Percentiles rank a stretch among this genome's conserved stretches.
These are phyloP conservation scores for Medicago ruthenica DNA, from an alignment of 306 rosid species.

Conservation along the genomic window DNA sequence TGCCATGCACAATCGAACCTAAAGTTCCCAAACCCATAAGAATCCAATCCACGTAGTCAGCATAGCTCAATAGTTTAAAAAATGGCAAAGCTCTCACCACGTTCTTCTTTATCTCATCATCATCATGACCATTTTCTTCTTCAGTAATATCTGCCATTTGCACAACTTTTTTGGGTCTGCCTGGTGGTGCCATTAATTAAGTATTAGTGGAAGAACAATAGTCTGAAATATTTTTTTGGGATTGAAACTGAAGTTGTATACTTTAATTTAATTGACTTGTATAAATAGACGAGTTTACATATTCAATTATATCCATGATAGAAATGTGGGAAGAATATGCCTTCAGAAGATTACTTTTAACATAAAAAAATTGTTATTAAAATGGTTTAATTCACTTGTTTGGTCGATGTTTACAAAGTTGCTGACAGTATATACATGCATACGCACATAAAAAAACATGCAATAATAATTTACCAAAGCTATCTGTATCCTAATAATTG, in stretches of 20 bases:
- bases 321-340: conserved; percentile 49
- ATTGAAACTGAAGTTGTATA: background rate
- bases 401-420: conserved; percentile 43
- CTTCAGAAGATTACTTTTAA: conserved; percentile 33
- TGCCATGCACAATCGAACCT: conserved; percentile 85
- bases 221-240: too few relatives aligned
- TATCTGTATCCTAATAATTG: background rate
- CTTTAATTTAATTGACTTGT: conserved; percentile 4
- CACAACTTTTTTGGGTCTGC: conserved; percentile 35
- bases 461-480: conserved; percentile 24
- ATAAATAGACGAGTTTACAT: background rate
- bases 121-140: conserved; percentile 5
- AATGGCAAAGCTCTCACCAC: conserved; percentile 46
- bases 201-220: too few relatives aligned
- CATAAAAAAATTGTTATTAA: background rate
- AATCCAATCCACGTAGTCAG: conserved; percentile 72
- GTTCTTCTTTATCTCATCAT: conserved; percentile 12
- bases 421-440: conserved; percentile 8
- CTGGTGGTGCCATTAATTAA: conserved; percentile 35
- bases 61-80: conserved; percentile 67
- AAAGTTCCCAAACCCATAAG: conserved; percentile 71
- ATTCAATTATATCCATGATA: conserved; percentile 26
- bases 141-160: conserved; percentile 35
- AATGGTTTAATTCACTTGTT: conserved; percentile 44
- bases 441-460: background rate